Evolutionary conservation across 1,284 basidiomycete genomes (phyloP), one percentile per base, ranked within the genome.

Genomic region (Chalciporus sp.): DNA sequence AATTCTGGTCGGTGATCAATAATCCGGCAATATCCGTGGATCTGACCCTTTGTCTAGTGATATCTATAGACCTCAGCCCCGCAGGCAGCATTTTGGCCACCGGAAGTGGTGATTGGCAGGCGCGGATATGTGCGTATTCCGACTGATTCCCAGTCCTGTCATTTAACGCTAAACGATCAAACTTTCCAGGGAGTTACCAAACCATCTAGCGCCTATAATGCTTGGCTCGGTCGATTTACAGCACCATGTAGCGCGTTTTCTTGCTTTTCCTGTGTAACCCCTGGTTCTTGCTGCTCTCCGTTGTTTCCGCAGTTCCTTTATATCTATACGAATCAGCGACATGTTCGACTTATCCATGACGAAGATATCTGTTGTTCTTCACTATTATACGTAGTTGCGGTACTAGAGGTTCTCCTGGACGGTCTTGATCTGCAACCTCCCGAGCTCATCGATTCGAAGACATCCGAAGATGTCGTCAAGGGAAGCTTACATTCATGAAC

Each of bases 21-120:
- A 19, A 28, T 45, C 4, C 14, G 35, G 46, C 43, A 27, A 41
- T 53, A 23, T 42, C 49, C 20, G 27, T 64, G 40, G 49, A 50
- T 53, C 47, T 60, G 19, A 70, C 28, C 19, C 42, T 55, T 46
- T 55, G 42, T 49, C 47, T 55, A 85, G 92, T 95, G 56, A 94
- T 94, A 61, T 91, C 90, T 20, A 90, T 95, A 65, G 89, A 92
- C 64, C 74, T 94, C 42, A 89, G 86, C 59, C 86, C 87, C 8
- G 77, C 83, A 23, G 89, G 89, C 16, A 85, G 84, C 42, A 76
- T 90, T 45, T 75, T 95, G 41, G 93, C 92, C 3, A 94, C 92
- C 6, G 94, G 93, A 20, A 90, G 88, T 69, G 94, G 94, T 12
- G 94, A 96, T 72, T 90, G 88, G 76, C 84, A 85, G 65, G 89